Conservation (phyloP, 2,329 filamentous ascomycete species). For the Acrocalymma vagum region DNA sequence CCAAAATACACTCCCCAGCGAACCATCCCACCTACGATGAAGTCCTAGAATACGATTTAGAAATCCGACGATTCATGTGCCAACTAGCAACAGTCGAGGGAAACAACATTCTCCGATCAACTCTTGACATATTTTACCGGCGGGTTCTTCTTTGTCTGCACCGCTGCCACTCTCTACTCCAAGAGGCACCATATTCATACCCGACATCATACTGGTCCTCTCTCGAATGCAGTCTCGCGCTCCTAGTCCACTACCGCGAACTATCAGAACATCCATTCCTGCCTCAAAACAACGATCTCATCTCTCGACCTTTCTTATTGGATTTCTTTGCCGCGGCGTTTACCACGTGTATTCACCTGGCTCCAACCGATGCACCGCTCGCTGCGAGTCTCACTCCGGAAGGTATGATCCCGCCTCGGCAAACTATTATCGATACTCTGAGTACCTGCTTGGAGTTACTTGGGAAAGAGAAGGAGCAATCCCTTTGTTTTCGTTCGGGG, state of each 20-base stretch:
- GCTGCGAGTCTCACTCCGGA: slow-evolving; percentile 6
- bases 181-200: slow-evolving; percentile 26
- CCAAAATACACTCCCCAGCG: slow-evolving; percentile 16
- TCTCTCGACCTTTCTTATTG: slow-evolving; percentile 29
- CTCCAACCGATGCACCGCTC: slow-evolving; percentile 14
- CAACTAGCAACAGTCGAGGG: slow-evolving; percentile 14
- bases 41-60: slow-evolving; percentile 22
- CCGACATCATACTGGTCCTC: slow-evolving; percentile 42
- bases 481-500: slow-evolving; percentile 25
- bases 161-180: slow-evolving; percentile 28
- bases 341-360: slow-evolving; percentile 24
- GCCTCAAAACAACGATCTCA: slow-evolving; percentile 16
- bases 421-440: slow-evolving; percentile 22
- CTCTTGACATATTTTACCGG: slow-evolving; percentile 37
- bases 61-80: slow-evolving; percentile 17
- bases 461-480: slow-evolving; percentile 15
- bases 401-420: slow-evolving; percentile 17
- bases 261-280: slow-evolving; percentile 22
- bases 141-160: slow-evolving; percentile 36
- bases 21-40: slow-evolving; percentile 26
- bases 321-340: slow-evolving; percentile 29
- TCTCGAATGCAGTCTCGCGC: slow-evolving; percentile 38
- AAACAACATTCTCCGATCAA: slow-evolving; percentile 12
- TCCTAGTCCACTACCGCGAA: slow-evolving; percentile 36
- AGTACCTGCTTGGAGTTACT: slow-evolving; percentile 23